Evolutionary conservation across 169 alveolate genomes (phyloP), one percentile per base, ranked within the genome.

Genomic region (Cryptosporidium canis): DNA sequence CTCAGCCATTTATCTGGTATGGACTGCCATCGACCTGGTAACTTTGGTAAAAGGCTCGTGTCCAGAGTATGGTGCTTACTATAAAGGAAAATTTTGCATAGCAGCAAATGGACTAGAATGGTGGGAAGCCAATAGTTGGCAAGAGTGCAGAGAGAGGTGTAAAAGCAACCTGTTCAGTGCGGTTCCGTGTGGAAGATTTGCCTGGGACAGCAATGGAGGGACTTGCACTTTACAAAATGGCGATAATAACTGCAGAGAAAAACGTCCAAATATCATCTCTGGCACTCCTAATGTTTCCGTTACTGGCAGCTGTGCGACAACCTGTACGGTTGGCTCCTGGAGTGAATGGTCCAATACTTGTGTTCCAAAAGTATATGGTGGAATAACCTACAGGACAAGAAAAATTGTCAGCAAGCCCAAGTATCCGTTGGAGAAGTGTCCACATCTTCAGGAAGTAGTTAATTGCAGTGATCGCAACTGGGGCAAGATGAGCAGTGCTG

Each of bases 121-220:
- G 87, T 77, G 87, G 87, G 39, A 21, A 45, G 87, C 87, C 16
- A 77, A 58, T 58, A 77, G 87, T 39, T 77, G 87, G 87, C 61
- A 39, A 29, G 87, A 77, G 24, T 77, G 87, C 43, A 77, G 87
- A 58, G 87, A 55, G 18, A 77, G 87, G 27, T 77, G 87, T 41
- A 61, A 41, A 1, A 77, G 87, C 16, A 61, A 61, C 63, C n/a
- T 77, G 48, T 77, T 27, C 29, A 77, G 56, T 24, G 4, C 5
- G 47, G 16, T 58, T 21, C 71, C 85, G 2, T 77, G 87, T 39
- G 44, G 37, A 58, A 21, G 12, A 8, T 77, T 55, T 37, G 44
- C 72, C 0, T 77, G 87, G 87, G 87, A 77, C 8, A 56, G 77
- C 27, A 58, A 77, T 35, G 87, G 87, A 21, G 87, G 87, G 4